A percentile compares a stretch with the other conserved stretches of the same genome.
phyloP scores from a whole-genome alignment of 768 basidiomycete species.

The Phylloporus sp. region DNA sequence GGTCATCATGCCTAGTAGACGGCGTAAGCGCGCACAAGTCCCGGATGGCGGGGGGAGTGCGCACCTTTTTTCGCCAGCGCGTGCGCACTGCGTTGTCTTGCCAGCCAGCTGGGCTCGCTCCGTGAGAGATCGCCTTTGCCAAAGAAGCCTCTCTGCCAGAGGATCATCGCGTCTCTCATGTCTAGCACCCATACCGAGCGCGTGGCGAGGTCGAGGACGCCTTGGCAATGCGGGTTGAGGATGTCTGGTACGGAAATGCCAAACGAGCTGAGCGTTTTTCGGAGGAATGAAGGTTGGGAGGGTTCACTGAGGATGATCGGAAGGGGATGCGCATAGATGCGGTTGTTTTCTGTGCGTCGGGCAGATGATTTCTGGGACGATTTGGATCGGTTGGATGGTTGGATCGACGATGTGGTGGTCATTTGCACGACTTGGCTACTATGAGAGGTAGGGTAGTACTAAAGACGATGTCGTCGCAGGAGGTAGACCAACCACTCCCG shows the following conservation, averaged over 20 bases:
- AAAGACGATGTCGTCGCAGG: too few relatives aligned
- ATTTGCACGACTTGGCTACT: background rate
- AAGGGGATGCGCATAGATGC: slow-evolving; percentile 67
- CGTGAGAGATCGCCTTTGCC: slow-evolving; percentile 94
- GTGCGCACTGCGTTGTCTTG: slow-evolving; percentile 65
- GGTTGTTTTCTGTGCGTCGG: slow-evolving; percentile 59
- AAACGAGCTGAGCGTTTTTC: slow-evolving; percentile 48
- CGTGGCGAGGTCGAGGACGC: slow-evolving; percentile 71
- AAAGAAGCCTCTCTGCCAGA: slow-evolving; percentile 94
- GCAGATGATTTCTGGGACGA: slow-evolving; percentile 47
- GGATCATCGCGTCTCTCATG: slow-evolving; percentile 54
- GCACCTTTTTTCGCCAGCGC: slow-evolving; percentile 56
- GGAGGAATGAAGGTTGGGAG: slow-evolving; percentile 37
- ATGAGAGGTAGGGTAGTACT: too few relatives aligned
- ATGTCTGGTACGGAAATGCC: slow-evolving; percentile 58
- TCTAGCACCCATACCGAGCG: slow-evolving; percentile 86
- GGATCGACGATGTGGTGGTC: slow-evolving; percentile 52
- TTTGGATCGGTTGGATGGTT: slow-evolving; percentile 37
- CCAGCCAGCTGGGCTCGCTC: slow-evolving; percentile 93
- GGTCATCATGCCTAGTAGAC: slow-evolving; percentile 42
- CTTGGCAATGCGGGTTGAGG: slow-evolving; percentile 71
- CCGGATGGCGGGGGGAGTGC: background rate
- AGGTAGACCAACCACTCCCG: too few relatives aligned
- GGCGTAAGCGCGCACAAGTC: background rate
- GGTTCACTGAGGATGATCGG: slow-evolving; percentile 51